Percentiles rank a stretch among this genome's conserved stretches.
Evolutionary conservation across 139 green algal species (phyloP).

Genomic region (Auxenochlorella protothecoides): DNA sequence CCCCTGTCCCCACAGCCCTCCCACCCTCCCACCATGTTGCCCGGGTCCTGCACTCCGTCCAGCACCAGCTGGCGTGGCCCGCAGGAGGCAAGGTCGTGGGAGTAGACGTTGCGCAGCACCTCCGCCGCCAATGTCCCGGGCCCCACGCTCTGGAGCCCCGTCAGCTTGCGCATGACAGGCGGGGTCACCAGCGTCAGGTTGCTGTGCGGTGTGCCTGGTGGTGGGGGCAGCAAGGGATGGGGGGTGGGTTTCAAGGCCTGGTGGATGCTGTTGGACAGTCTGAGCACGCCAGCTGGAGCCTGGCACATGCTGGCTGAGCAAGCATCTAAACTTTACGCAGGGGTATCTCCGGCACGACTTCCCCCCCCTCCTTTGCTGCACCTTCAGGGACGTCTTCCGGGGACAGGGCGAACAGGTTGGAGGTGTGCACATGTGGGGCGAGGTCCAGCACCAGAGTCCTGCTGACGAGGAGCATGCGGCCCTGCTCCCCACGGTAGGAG

Average conservation of each 20-base stretch:
- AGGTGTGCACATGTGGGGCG: background rate
- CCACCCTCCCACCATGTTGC: slow-evolving; percentile 22
- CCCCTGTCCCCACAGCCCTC: background rate
- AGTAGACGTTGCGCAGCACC: slow-evolving; percentile 1
- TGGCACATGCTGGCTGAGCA: too few relatives aligned
- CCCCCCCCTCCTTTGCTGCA: too few relatives aligned
- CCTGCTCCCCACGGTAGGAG: slow-evolving; percentile 30
- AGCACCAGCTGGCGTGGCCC: slow-evolving; percentile 50
- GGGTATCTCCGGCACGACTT: too few relatives aligned
- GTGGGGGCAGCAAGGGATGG: too few relatives aligned
- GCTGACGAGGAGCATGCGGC: slow-evolving; percentile 36
- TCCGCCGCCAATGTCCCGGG: slow-evolving; percentile 23
- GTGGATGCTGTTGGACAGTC: too few relatives aligned
- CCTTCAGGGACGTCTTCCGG: too few relatives aligned
- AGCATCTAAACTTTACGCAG: too few relatives aligned
- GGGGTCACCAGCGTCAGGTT: slow-evolving; percentile 14
- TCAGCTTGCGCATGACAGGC: slow-evolving; percentile 50
- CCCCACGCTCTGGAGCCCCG: slow-evolving; percentile 36
- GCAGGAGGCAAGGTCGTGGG: slow-evolving; percentile 13
- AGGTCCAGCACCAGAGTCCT: slow-evolving; percentile 35
- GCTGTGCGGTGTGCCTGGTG: too few relatives aligned
- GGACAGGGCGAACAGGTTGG: too few relatives aligned
- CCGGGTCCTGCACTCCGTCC: slow-evolving; percentile 50
- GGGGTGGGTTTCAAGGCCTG: too few relatives aligned
- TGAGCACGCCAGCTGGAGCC: too few relatives aligned